phyloP scores from a whole-genome alignment of 116 monocot genomes.

The Posidonia oceanica region DNA sequence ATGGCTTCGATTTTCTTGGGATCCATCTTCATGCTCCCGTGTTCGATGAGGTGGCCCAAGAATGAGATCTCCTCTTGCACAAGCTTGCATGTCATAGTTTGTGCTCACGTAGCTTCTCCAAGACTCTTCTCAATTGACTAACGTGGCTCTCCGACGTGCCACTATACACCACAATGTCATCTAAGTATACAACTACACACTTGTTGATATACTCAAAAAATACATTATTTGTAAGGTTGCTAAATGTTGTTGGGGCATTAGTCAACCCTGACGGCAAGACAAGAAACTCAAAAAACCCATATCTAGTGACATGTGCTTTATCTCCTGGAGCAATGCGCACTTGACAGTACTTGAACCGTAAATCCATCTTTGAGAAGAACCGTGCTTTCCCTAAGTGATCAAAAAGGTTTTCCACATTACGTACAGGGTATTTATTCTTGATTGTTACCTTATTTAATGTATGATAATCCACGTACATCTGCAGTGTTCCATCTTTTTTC shows the following conservation, averaged over 20 bases:
- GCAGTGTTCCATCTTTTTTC: not conserved
- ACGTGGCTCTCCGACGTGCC: not conserved
- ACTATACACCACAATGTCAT: slow-evolving; percentile 1
- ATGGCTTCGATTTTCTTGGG: too few species aligned
- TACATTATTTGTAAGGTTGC: not conserved
- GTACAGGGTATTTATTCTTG: not conserved
- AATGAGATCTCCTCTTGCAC: too few species aligned
- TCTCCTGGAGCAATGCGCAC: not conserved
- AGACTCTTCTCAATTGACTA: not conserved
- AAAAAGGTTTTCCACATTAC: not conserved
- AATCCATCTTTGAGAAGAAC: not conserved
- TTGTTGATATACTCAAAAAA: not conserved
- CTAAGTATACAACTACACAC: not conserved
- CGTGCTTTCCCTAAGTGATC: not conserved
- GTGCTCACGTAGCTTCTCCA: not conserved
- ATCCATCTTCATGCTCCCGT: too few species aligned
- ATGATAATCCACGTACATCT: not conserved
- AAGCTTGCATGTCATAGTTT: not conserved
- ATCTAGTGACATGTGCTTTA: not conserved
- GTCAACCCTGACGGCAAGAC: not conserved
- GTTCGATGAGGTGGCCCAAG: too few species aligned
- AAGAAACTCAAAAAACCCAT: not conserved
- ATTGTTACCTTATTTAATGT: not conserved
- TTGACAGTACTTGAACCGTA: not conserved
- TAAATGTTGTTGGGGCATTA: not conserved